These are phyloP conservation scores for Brassica balearica DNA, from an alignment of 441 rosid species.

Conservation along the genomic window DNA sequence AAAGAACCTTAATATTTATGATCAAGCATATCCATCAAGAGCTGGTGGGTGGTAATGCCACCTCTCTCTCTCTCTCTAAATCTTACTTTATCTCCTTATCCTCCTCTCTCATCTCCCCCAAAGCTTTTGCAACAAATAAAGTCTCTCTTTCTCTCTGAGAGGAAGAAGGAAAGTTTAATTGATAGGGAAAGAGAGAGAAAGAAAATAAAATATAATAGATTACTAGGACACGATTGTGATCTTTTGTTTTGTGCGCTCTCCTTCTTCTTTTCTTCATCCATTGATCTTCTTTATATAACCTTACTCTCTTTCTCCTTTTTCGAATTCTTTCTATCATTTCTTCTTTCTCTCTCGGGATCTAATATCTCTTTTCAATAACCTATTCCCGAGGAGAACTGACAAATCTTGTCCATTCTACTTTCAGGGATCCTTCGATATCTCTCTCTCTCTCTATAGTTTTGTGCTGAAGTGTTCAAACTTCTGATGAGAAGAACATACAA, in stretches of 20 bases:
- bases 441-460: slow-evolving; percentile 36
- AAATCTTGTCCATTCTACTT: slow-evolving; percentile 43
- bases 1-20: slow-evolving; percentile 34
- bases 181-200: slow-evolving; percentile 32
- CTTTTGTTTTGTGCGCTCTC: slow-evolving; percentile 33
- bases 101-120: slow-evolving; percentile 51
- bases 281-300: slow-evolving; percentile 65
- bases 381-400: slow-evolving; percentile 45
- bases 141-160: slow-evolving; percentile 27
- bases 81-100: slow-evolving; percentile 47
- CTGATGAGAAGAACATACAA: slow-evolving; percentile 31
- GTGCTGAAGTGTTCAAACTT: slow-evolving; percentile 19
- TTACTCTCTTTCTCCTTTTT: slow-evolving; percentile 57
- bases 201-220: slow-evolving; percentile 43
- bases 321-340: slow-evolving; percentile 46
- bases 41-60: slow-evolving; percentile 71
- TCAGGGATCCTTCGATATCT: slow-evolving; percentile 39
- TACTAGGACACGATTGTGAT: slow-evolving; percentile 67
- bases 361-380: slow-evolving; percentile 34
- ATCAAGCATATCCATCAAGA: slow-evolving; percentile 70
- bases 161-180: slow-evolving; percentile 24
- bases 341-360: slow-evolving; percentile 44
- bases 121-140: slow-evolving; percentile 84
- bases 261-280: slow-evolving; percentile 32
- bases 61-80: slow-evolving; percentile 23